Base-by-base conservation (phyloP, 2,329 filamentous ascomycete species). In the Hymenoscyphus fructigenus region DNA sequence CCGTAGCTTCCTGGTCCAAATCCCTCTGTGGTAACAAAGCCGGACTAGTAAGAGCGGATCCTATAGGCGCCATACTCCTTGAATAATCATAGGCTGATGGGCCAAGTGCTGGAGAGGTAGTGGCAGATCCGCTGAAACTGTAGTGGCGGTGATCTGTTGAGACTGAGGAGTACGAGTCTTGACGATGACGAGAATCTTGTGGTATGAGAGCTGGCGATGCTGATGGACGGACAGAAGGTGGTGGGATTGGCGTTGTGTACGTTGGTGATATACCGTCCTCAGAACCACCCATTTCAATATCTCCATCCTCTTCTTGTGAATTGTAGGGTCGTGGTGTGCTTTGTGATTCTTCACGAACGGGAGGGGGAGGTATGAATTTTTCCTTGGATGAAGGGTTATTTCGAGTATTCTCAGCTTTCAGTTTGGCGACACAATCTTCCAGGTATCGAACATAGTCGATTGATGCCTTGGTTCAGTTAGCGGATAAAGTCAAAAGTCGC, bases 401-500 rank as follows among this genome's bases (percentile, higher is more conserved):
- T 67, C 53, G 74, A 57, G 64, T 72, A 57, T 72, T 75, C 68
- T 79, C 80, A 5, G 83, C 84, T 76, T 97, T 93, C 63, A 98
- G 83, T 73, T 94, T 91, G 36, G 84, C 78, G 44, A 97, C 87
- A 73, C 94, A 98, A 75, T 92, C 89, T 76, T 98, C 91, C 15
- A 99, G 85, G 75, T 99, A 99, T 66, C 91, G 90, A 68, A 98
- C 88, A 73, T 99, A 98, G 72, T 98, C 95, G 66, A 98, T 98
- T 57, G 93, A 95, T 5, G 94, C 94, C 93, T 97, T 69, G 17
- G 17, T 17, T 34, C n/a, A 1, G 29, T 61, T 57, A 62, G 60
- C 5, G 60, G 20, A 47, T 15, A 34, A 14, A 14, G 15, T 17
- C 17, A 32, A 44, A 9, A 23, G 26, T n/a, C 12, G 6, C 5